Evolutionary conservation across 768 basidiomycete species (phyloP), one percentile per base, ranked within the genome.

Genomic region (Galerina sulciceps): DNA sequence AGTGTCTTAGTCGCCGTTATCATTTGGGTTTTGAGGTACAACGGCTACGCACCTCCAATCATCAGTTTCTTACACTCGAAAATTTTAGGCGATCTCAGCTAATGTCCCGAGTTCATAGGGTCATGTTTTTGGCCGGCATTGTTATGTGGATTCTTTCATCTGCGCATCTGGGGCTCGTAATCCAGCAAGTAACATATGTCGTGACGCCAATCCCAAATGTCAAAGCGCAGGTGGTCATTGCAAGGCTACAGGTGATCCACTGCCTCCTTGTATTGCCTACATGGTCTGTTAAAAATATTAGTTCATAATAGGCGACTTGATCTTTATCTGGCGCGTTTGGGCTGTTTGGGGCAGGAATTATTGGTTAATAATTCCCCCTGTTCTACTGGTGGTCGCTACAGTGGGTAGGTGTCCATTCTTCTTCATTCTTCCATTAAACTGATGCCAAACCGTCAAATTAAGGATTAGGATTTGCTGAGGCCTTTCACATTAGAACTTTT

Each of bases 161-260:
- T 40, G 54, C 47, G n/a, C 54, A 55, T 40, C 36, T 55, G 23
- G 54, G 54, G 14, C 54, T 55, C 45, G 54, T 55, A 13, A 55
- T 55, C 36, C 54, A 55, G 26, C 54, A 55, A 37, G 54, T 55
- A 9, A 55, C 54, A 8, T 45, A 55, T 36, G 36, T 36, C 18
- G 54, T 55, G 13, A 55, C 54, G 2, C 54, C 54, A 4, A 55
- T 55, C n/a, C 45, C 54, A 3, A 55, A 55, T 40, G 54, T 45
- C 4, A 44, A 55, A 47, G 36, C 45, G 6, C 54, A 55, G 26
- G 54, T 45, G 17, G 40, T 45, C 2, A 55, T 55, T 23, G 54
- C 54, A 2, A 55, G 45, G 31, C 18, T 47, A 11, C 54, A 55
- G 54, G 54, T 55, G 41, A 31, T 8, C 26, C 26, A 31, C 8